Conservation (phyloP, 106 monocot genomes). For the Phalaenopsis equestris region DNA sequence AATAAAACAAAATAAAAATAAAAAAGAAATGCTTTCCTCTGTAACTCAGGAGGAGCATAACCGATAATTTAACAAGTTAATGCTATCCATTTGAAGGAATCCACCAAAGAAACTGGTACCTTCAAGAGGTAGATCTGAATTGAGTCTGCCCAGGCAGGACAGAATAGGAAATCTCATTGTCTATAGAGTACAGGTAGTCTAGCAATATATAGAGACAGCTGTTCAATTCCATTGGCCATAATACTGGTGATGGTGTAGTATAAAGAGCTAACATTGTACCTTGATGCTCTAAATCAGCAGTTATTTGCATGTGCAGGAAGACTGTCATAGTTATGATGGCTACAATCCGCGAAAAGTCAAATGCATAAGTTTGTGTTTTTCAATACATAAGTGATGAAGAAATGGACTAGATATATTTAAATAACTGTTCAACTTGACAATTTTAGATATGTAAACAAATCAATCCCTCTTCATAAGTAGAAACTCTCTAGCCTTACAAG, state of each 20-base stretch:
- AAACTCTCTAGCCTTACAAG: constrained; percentile 11
- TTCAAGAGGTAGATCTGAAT: constrained; percentile 14
- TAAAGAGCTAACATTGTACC: constrained; percentile 7
- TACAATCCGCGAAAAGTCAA: background rate
- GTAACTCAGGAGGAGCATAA: constrained; percentile 24
- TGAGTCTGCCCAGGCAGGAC: constrained; percentile 32
- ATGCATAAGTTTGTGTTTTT: background rate
- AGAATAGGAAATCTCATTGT: constrained; percentile 24
- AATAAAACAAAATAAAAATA: too few species aligned
- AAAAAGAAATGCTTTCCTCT: constrained; percentile 7
- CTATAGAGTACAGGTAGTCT: constrained; percentile 22
- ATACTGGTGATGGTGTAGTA: constrained; percentile 14
- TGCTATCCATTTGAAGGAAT: constrained; percentile 34
- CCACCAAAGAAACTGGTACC: constrained; percentile 37
- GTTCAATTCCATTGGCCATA: constrained; percentile 19
- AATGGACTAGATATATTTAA: background rate
- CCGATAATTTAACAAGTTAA: constrained; percentile 39
- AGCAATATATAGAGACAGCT: constrained; percentile 11
- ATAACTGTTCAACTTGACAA: background rate
- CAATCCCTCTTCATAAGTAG: constrained; percentile 16
- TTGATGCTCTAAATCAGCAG: constrained; percentile 12
- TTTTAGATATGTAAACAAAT: constrained; percentile 4
- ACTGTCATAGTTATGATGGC: constrained; percentile 24
- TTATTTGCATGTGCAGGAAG: constrained; percentile 12
- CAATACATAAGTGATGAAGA: background rate